Conservation (phyloP, 1,139 yeast species). For the Hansenula lynferdii region DNA sequence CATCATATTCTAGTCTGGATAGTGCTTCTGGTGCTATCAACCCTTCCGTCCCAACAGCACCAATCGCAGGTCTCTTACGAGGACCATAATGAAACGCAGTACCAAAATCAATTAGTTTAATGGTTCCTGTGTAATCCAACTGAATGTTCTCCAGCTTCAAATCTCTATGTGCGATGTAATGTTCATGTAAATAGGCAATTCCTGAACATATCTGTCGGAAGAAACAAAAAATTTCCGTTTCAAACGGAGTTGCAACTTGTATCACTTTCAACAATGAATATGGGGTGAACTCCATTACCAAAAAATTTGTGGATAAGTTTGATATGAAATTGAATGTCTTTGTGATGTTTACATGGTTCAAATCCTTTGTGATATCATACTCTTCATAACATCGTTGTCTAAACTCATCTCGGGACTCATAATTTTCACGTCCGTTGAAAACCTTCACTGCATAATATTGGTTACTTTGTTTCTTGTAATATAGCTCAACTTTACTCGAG, state of each 20-base stretch:
- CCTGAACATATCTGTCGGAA: slow-evolving; percentile 58
- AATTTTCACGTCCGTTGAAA: slow-evolving; percentile 32
- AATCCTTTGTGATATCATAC: slow-evolving; percentile 25
- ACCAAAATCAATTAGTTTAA: slow-evolving; percentile 75
- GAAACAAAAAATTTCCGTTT: slow-evolving; percentile 28
- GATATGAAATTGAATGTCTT: slow-evolving; percentile 26
- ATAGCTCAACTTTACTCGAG: slow-evolving; percentile 38
- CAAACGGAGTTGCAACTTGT: slow-evolving; percentile 10
- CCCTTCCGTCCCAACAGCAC: slow-evolving; percentile 66
- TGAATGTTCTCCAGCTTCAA: slow-evolving; percentile 71
- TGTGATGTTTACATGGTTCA: slow-evolving; percentile 35
- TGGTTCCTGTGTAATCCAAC: slow-evolving; percentile 58
- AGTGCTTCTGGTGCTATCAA: slow-evolving; percentile 64
- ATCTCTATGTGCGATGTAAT: slow-evolving; percentile 71
- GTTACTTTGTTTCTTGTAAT: slow-evolving; percentile 19
- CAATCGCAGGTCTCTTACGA: slow-evolving; percentile 29
- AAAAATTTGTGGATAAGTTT: slow-evolving; percentile 6
- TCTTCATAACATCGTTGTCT: slow-evolving; percentile 34
- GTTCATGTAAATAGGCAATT: slow-evolving; percentile 51
- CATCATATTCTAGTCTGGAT: slow-evolving; percentile 48
- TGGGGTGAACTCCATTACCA: slow-evolving; percentile 19
- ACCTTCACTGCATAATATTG: slow-evolving; percentile 36
- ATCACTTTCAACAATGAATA: slow-evolving; percentile 14
- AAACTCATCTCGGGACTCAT: slow-evolving; percentile 36
- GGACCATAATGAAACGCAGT: slow-evolving; percentile 38